Conservation (phyloP, 495 filamentous ascomycete species). For the Usnea hakonensis region DNA sequence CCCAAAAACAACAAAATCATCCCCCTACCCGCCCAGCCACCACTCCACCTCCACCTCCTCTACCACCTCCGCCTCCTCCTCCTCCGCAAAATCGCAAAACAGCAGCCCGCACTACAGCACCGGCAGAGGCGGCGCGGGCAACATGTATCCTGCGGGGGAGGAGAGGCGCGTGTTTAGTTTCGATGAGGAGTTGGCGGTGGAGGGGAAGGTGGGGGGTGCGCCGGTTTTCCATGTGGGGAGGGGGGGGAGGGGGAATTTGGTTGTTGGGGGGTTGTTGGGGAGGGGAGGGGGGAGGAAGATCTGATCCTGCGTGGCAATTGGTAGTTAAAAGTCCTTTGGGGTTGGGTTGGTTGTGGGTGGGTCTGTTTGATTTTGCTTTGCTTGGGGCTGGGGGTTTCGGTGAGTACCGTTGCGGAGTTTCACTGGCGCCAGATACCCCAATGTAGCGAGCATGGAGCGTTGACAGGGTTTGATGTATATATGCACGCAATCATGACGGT, state of each 20-base stretch:
- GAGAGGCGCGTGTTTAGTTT: constrained; percentile 76
- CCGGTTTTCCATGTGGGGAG: constrained; percentile 77
- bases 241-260: constrained; percentile 81
- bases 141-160: constrained; percentile 57
- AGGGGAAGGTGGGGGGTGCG: constrained; percentile 45
- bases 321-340: constrained; percentile 5
- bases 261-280: constrained; percentile 29
- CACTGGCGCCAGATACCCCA: constrained; percentile 10
- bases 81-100: constrained; percentile 31
- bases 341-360: constrained; percentile 2
- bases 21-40: constrained; percentile 52
- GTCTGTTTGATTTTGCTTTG: not conserved
- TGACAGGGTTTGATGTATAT: not conserved
- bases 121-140: constrained; percentile 87
- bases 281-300: not conserved
- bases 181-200: constrained; percentile 79
- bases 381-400: constrained; percentile 13
- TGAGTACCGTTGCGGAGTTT: constrained; percentile 17
- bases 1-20: too few relatives aligned
- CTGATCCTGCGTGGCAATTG: not conserved
- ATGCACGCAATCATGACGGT: not conserved
- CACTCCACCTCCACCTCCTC: constrained; percentile 47
- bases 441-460: not conserved
- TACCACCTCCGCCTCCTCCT: constrained; percentile 50
- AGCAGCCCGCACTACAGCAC: constrained; percentile 54